phyloP scores from a whole-genome alignment of 2,329 filamentous ascomycete species.

The Talaromyces funiculosus region DNA sequence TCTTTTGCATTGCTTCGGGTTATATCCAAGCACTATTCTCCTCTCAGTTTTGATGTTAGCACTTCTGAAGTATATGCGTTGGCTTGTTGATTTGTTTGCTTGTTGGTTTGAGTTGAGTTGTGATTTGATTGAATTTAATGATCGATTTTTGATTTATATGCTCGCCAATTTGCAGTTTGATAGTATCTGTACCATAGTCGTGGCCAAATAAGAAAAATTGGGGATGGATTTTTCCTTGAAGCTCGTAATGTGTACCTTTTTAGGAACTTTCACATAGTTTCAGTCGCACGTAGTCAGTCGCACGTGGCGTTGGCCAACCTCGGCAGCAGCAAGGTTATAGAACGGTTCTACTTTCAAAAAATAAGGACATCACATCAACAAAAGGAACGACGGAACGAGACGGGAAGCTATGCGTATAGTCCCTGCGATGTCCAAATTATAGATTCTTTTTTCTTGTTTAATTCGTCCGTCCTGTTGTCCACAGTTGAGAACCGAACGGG shows the following conservation, averaged over 20 bases:
- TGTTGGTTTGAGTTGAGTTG: not conserved
- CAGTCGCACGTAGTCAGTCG: not conserved
- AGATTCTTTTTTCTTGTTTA: not conserved
- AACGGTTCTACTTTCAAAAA: not conserved
- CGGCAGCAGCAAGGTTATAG: not conserved
- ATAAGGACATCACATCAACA: not conserved
- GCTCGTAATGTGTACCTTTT: not conserved
- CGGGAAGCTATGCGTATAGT: not conserved
- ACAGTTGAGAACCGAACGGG: not conserved
- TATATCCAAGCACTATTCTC: constrained; percentile 7
- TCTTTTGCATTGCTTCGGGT: constrained; percentile 8
- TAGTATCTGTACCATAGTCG: constrained; percentile 33
- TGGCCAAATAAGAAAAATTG: constrained; percentile 13
- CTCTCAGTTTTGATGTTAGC: constrained; percentile 8
- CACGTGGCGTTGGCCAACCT: not conserved
- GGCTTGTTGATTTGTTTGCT: constrained; percentile 1
- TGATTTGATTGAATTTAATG: constrained; percentile 3
- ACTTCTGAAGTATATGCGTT: not conserved
- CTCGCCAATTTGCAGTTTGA: constrained; percentile 7
- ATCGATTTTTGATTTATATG: constrained; percentile 1
- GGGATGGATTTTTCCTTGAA: not conserved
- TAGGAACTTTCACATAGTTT: not conserved
- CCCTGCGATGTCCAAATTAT: not conserved
- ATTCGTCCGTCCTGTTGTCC: not conserved
- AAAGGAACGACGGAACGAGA: not conserved